Conservation (phyloP, 139 green algal genomes). For the Chlorella sp. region DNA sequence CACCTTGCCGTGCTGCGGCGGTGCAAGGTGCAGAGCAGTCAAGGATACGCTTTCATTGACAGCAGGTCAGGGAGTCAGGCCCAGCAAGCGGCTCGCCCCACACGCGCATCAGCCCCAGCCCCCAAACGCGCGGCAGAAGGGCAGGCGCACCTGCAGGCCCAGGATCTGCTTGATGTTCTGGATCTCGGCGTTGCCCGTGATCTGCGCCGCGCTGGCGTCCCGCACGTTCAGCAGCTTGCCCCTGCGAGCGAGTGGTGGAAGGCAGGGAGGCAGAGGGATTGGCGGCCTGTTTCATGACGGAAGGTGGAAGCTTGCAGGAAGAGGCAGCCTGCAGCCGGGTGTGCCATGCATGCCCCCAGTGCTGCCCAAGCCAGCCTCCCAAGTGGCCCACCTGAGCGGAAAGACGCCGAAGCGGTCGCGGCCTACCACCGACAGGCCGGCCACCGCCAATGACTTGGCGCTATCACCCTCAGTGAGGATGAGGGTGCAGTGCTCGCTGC, state of each 20-base stretch:
- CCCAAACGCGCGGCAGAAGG: no score
- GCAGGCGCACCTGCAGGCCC: conserved; percentile 72
- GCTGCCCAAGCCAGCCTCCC: neutral
- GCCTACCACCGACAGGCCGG: conserved; percentile 93
- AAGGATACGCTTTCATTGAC: no score
- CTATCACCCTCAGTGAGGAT: conserved; percentile 99
- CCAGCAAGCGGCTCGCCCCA: no score
- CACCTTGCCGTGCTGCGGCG: conserved; percentile 56
- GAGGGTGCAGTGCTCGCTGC: conserved; percentile 94
- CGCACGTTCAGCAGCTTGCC: conserved; percentile 99
- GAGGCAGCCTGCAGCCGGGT: no score
- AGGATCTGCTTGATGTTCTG: conserved; percentile 99
- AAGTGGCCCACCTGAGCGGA: conserved; percentile 79
- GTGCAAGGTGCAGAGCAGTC: no score
- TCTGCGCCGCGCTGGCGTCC: conserved; percentile 88
- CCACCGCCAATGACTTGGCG: conserved; percentile 96
- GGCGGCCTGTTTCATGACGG: no score
- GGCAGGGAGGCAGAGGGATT: neutral
- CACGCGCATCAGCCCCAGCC: no score
- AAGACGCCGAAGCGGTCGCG: conserved; percentile 98
- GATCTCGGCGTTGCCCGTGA: conserved; percentile 98
- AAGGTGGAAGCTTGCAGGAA: no score
- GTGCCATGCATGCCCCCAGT: neutral
- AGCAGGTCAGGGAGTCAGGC: no score
- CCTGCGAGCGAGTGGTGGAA: conserved; percentile 37